A percentile compares a stretch with the other conserved stretches of the same genome.
Evolutionary conservation across 768 basidiomycete species (phyloP).

Genomic region (Leccinum uliginosum): DNA sequence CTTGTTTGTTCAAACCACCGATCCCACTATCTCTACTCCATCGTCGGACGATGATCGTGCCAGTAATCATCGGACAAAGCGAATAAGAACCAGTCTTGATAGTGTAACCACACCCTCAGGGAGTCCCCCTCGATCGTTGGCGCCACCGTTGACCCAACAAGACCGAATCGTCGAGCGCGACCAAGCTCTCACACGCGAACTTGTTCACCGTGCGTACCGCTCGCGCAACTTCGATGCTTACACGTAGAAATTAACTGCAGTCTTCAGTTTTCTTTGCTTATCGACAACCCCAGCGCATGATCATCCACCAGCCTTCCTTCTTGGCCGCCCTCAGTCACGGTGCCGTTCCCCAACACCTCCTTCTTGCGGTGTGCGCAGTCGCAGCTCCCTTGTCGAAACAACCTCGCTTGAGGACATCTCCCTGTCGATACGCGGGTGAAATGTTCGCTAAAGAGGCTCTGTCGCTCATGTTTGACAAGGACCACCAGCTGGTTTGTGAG

Average conservation of each 20-base stretch:
- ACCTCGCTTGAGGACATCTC: slow-evolving; percentile 52
- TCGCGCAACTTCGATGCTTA: background rate
- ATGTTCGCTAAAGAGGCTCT: slow-evolving; percentile 55
- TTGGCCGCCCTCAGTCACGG: slow-evolving; percentile 60
- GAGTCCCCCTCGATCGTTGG: slow-evolving; percentile 32
- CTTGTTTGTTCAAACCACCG: slow-evolving; percentile 11
- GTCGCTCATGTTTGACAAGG: slow-evolving; percentile 66
- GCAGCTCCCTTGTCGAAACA: slow-evolving; percentile 75
- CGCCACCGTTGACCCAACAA: slow-evolving; percentile 30
- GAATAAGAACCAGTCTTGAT: slow-evolving; percentile 40
- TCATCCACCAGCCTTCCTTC: slow-evolving; percentile 80
- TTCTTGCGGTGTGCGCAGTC: slow-evolving; percentile 72
- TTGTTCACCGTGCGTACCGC: slow-evolving; percentile 60
- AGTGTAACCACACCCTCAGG: slow-evolving; percentile 34
- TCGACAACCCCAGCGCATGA: slow-evolving; percentile 69
- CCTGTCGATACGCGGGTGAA: slow-evolving; percentile 53
- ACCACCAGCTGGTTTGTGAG: slow-evolving; percentile 55
- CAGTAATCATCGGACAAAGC: slow-evolving; percentile 44
- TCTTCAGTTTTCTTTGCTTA: slow-evolving; percentile 74
- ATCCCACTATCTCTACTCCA: slow-evolving; percentile 8
- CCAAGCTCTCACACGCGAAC: slow-evolving; percentile 61
- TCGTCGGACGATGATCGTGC: slow-evolving; percentile 39
- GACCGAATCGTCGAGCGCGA: slow-evolving; percentile 51
- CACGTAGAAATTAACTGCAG: slow-evolving; percentile 1
- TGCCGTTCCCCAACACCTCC: slow-evolving; percentile 63